Percentiles rank a stretch among this genome's conserved stretches.
Evolutionary conservation across 2,329 filamentous ascomycete genomes (phyloP).

Genomic region (Aspergillus sp.): DNA sequence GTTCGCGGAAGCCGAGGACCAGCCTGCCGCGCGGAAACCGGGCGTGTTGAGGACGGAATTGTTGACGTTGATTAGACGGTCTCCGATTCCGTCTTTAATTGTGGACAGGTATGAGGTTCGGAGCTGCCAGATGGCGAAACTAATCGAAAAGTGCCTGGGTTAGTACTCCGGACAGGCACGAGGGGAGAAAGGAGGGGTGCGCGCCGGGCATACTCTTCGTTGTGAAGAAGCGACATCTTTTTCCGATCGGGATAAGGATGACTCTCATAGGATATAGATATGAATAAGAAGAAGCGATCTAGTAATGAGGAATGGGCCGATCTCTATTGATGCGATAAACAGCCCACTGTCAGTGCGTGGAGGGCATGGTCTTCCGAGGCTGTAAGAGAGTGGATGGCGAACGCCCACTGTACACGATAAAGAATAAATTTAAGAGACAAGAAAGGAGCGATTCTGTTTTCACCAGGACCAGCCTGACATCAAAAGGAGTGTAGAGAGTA

Average conservation of each 20-base stretch:
- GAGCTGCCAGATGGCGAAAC: conserved; percentile 60
- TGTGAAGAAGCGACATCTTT: conserved; percentile 38
- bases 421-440: not conserved
- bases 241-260: conserved; percentile 1
- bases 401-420: not conserved
- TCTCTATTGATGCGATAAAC: not conserved
- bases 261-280: conserved; percentile 1
- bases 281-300: not conserved
- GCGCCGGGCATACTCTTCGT: conserved; percentile 42
- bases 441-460: conserved; percentile 7
- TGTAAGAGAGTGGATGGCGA: not conserved
- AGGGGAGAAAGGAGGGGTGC: conserved; percentile 1
- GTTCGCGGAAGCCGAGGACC: conserved; percentile 38
- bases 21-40: conserved; percentile 59
- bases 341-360: not conserved
- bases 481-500: conserved; percentile 4
- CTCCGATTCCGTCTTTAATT: conserved; percentile 60
- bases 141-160: conserved; percentile 17
- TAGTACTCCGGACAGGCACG: conserved; percentile 10
- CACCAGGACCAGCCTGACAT: conserved; percentile 30
- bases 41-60: conserved; percentile 57
- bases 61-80: conserved; percentile 60
- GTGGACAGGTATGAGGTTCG: conserved; percentile 58
- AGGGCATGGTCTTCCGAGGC: not conserved
- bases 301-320: not conserved